A percentile compares a stretch with the other conserved stretches of the same genome.
Conservation (phyloP, 2,329 filamentous ascomycete genomes). For the Tricladium varicosporioides region DNA sequence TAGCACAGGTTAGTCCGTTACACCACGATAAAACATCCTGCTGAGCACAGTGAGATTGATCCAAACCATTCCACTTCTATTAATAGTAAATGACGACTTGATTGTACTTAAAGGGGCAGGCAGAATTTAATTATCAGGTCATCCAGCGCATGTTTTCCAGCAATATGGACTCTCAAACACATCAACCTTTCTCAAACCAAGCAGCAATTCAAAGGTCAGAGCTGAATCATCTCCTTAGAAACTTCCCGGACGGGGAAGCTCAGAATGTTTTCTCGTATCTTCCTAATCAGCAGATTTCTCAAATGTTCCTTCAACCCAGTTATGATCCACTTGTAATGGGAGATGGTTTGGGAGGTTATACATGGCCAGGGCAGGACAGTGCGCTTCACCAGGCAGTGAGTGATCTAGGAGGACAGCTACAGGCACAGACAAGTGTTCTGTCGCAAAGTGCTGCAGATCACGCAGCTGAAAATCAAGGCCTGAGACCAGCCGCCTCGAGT, state of each 20-base stretch:
- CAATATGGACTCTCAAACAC: not conserved
- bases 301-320: not conserved
- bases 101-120: not conserved
- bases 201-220: not conserved
- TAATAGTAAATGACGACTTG: not conserved
- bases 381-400: not conserved
- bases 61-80: not conserved
- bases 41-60: not conserved
- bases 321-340: not conserved
- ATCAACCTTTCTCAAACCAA: not conserved
- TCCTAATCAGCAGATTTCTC: not conserved
- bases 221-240: not conserved
- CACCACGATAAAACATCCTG: not conserved
- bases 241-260: not conserved
- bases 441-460: not conserved
- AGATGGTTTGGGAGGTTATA: not conserved
- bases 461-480: not conserved
- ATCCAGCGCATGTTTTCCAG: not conserved
- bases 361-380: not conserved
- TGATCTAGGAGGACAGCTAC: not conserved
- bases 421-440: not conserved
- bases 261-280: not conserved
- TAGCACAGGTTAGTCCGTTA: not conserved
- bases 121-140: not conserved
- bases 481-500: not conserved